These are phyloP conservation scores for Elongisporangium prolatum DNA, from an alignment of 352 stramenopile genomes.

Conservation along the genomic window DNA sequence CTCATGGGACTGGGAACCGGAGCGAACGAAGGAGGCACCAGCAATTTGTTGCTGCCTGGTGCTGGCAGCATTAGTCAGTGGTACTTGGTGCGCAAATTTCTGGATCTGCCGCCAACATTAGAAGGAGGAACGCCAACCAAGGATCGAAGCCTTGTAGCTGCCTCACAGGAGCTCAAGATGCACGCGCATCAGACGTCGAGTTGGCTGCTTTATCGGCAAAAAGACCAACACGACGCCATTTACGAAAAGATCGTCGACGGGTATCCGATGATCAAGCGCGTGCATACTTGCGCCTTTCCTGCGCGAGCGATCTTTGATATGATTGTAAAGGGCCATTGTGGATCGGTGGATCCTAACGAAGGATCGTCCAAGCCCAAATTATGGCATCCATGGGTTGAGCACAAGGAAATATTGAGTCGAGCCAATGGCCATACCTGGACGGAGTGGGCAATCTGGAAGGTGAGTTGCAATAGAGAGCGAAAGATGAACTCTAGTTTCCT, in stretches of 20 bases:
- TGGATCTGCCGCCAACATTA: conserved; percentile 40
- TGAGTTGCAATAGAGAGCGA: neutral
- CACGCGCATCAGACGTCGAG: conserved; percentile 27
- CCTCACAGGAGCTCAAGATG: conserved; percentile 49
- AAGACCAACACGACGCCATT: conserved; percentile 39
- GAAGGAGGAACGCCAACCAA: conserved; percentile 31
- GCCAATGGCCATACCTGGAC: conserved; percentile 53
- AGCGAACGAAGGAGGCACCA: conserved; percentile 10
- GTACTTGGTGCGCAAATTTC: conserved; percentile 64
- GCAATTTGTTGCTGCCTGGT: neutral
- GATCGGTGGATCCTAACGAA: neutral
- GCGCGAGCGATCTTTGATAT: conserved; percentile 70
- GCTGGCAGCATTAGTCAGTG: conserved; percentile 46
- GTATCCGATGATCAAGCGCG: conserved; percentile 66
- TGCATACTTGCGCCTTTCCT: conserved; percentile 54
- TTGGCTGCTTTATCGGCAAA: conserved; percentile 32
- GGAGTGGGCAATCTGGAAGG: conserved; percentile 53
- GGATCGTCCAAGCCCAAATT: neutral
- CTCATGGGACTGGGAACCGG: conserved; percentile 46
- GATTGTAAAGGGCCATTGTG: conserved; percentile 37
- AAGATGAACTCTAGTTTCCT: neutral
- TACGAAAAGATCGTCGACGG: conserved; percentile 53
- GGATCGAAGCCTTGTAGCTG: conserved; percentile 41
- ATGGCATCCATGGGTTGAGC: conserved; percentile 43
- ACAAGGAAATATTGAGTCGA: conserved; percentile 35